Conservation (phyloP, 805 yeast species). For the Metschnikowia similis region DNA sequence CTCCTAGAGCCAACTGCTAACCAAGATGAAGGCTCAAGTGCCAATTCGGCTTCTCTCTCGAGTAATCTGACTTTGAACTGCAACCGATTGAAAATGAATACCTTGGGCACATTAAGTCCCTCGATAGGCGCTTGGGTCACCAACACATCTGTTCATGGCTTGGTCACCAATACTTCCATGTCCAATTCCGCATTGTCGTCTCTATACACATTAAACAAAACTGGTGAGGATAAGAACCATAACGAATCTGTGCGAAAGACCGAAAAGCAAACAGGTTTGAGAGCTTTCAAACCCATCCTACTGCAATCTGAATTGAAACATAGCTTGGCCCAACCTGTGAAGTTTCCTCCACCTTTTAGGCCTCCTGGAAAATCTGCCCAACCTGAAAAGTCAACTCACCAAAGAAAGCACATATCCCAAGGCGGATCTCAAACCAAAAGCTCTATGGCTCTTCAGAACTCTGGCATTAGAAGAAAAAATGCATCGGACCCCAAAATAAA, state of each 20-base stretch:
- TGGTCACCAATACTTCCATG: slow-evolving; percentile 27
- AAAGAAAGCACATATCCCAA: no score
- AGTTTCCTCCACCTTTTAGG: background rate
- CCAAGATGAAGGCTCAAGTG: background rate
- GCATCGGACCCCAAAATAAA: background rate
- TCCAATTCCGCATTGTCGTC: slow-evolving; percentile 37
- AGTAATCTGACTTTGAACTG: background rate
- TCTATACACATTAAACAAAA: slow-evolving; percentile 33
- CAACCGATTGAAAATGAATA: background rate
- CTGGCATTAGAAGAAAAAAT: background rate
- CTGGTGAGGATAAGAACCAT: background rate
- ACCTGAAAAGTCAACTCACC: background rate
- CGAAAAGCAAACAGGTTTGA: background rate
- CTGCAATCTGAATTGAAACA: background rate
- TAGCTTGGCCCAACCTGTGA: background rate
- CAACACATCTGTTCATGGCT: slow-evolving; percentile 33
- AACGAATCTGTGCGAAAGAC: background rate
- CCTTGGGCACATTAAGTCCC: background rate
- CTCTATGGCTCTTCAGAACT: background rate
- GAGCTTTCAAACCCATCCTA: background rate
- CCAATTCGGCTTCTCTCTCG: background rate
- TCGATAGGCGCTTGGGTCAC: slow-evolving; percentile 12
- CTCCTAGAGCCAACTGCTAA: slow-evolving; percentile 21
- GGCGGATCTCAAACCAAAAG: background rate
- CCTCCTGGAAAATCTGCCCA: background rate